A percentile compares a stretch with the other conserved stretches of the same genome.
Conservation (phyloP, 108 stramenopile species). For the Cyclotella baltica region DNA sequence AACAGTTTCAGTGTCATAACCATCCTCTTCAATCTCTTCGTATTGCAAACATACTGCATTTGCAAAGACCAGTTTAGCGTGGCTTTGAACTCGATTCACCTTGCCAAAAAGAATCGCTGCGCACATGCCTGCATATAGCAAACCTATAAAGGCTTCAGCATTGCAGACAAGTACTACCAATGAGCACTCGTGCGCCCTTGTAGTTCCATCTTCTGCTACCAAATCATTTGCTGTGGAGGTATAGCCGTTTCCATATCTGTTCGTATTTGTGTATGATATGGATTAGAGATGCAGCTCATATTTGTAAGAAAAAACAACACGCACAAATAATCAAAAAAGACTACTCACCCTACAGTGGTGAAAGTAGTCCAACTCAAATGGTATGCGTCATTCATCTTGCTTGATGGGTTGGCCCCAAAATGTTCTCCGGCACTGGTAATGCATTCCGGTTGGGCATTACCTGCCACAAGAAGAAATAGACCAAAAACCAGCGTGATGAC, state of each 20-base stretch:
- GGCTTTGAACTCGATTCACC: slow-evolving; percentile 72
- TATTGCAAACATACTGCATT: slow-evolving; percentile 76
- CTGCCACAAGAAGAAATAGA: slow-evolving; percentile 6
- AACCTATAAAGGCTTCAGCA: slow-evolving; percentile 75
- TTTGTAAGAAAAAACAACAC: no score
- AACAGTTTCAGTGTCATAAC: no score
- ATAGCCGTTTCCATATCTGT: slow-evolving; percentile 79
- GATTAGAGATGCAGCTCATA: no score
- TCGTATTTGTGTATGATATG: no score
- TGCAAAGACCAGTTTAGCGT: slow-evolving; percentile 71
- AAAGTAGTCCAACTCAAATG: slow-evolving; percentile 83
- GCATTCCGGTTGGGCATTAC: slow-evolving; percentile 40
- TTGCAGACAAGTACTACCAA: slow-evolving; percentile 70
- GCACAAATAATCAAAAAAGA: no score
- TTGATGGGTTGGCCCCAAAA: slow-evolving; percentile 28
- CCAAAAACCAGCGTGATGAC: slow-evolving; percentile 15
- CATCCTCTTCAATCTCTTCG: slow-evolving; percentile 50
- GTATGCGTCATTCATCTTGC: slow-evolving; percentile 68
- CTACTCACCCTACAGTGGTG: slow-evolving; percentile 67
- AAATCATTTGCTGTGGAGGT: slow-evolving; percentile 64
- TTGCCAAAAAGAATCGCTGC: slow-evolving; percentile 85
- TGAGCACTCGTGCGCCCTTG: slow-evolving; percentile 56
- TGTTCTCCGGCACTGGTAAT: slow-evolving; percentile 27
- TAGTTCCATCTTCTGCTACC: slow-evolving; percentile 18
- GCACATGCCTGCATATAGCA: slow-evolving; percentile 81